Evolutionary conservation across 148 eudicot species (phyloP).

Genomic region (Spergularia marina): DNA sequence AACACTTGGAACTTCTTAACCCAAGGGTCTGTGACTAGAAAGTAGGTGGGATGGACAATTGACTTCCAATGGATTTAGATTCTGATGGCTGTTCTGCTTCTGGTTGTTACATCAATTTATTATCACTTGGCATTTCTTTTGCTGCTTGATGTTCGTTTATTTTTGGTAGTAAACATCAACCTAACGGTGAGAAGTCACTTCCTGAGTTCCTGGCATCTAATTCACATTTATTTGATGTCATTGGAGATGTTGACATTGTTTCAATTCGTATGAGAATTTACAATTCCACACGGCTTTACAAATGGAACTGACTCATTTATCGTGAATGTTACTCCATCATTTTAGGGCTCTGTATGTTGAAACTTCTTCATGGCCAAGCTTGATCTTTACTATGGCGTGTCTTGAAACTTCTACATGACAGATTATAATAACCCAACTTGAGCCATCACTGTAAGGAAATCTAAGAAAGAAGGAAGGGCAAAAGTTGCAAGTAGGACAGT

Average conservation of each 20-base stretch:
- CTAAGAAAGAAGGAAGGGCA: background rate
- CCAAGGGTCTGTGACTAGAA: background rate
- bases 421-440: background rate
- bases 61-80: background rate
- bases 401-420: background rate
- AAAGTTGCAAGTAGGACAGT: background rate
- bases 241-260: background rate
- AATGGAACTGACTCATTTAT: background rate
- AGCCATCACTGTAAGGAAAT: background rate
- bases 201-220: slow-evolving; percentile 1
- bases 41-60: background rate
- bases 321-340: background rate
- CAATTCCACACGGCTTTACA: background rate
- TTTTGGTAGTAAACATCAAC: slow-evolving; percentile 2
- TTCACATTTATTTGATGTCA: background rate
- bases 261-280: background rate
- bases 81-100: background rate
- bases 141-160: too few species aligned
- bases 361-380: background rate
- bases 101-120: background rate
- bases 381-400: background rate
- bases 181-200: slow-evolving; percentile 11
- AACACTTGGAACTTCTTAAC: background rate
- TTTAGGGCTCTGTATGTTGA: background rate
- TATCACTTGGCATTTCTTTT: background rate